These are phyloP conservation scores for Saccharomycopsis fibuligera DNA, from an alignment of 805 yeast species.

Conservation along the genomic window DNA sequence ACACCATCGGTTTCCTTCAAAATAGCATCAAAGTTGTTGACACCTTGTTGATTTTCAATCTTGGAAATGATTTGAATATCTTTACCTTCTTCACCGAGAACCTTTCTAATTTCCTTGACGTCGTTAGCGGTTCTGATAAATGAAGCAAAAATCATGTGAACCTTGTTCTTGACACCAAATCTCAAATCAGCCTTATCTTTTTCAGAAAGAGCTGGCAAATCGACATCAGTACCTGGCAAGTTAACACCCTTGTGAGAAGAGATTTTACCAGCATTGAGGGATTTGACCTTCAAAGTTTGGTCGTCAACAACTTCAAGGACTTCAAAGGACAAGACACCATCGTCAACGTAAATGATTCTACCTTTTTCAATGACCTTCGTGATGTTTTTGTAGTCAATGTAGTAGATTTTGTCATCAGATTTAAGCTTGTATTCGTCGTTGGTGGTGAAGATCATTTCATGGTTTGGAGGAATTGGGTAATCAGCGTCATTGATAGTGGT, in stretches of 20 bases:
- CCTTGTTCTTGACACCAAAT: constrained; percentile 96
- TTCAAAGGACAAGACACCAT: constrained; percentile 94
- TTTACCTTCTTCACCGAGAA: constrained; percentile 94
- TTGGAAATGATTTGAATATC: constrained; percentile 94
- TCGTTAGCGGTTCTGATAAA: constrained; percentile 94
- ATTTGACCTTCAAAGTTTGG: constrained; percentile 74
- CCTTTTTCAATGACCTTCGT: constrained; percentile 88
- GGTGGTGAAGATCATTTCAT: constrained; percentile 90
- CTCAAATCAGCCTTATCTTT: constrained; percentile 89
- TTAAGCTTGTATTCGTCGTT: constrained; percentile 68
- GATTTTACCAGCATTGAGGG: constrained; percentile 92
- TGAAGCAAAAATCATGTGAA: constrained; percentile 98
- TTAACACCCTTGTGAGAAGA: constrained; percentile 98
- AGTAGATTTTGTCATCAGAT: constrained; percentile 80
- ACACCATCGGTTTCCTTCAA: constrained; percentile 95
- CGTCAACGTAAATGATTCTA: constrained; percentile 90
- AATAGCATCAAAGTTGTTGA: constrained; percentile 97
- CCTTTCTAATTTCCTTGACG: constrained; percentile 83
- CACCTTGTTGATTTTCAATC: constrained; percentile 99
- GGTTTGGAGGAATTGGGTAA: constrained; percentile 76
- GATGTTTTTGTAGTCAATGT: constrained; percentile 90
- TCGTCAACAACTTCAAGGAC: constrained; percentile 79
- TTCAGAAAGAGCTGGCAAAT: constrained; percentile 94
- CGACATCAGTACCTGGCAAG: constrained; percentile 98
- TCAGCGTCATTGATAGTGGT: constrained; percentile 76